Evolutionary conservation across 768 basidiomycete genomes (phyloP), one percentile per base, ranked within the genome.

Genomic region (Boletus coccyginus): DNA sequence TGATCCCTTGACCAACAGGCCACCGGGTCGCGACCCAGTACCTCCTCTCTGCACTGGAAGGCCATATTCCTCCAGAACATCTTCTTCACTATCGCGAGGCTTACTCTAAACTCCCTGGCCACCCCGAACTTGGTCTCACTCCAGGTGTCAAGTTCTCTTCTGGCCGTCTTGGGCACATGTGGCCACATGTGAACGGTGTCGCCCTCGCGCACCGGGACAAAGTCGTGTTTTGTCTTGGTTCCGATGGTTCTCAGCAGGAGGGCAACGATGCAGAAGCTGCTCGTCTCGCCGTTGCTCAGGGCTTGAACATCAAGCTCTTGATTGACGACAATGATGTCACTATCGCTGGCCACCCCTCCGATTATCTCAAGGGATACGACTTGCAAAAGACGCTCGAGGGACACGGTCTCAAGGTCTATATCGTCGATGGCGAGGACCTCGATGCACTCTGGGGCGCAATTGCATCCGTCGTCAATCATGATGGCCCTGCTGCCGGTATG

Each of bases 121-220:
- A 94, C 66, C 92, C 92, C 14, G 92, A 94, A 73, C 78, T 94
- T 8, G 92, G 92, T 24, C 77, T 94, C 56, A 94, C 92, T 0
- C 92, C 92, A n/a, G 92, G 92, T 31, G 83, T 94, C 73, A 92
- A 92, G 73, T 94, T 94, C 75, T 93, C 92, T 3, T 94, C 92
- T 1, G 92, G 92, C n/a, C 88, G 92, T 67, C 81, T 94, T 19
- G 92, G 92, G 2, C 92, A 94, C 72, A 85, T 93, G 81, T 94
- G 92, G 92, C 86, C 92, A 0, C 72, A 90, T 59, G 88, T 94
- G 51, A 94, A 94, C 67, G 92, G 92, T 64, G 78, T 94, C 46
- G 85, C 92, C 8, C 70, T 94, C 48, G 91, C 91, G 35, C 83
- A 94, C 74, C 78, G 80, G 33, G 83, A 84, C 64, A 90, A 91